These are phyloP conservation scores for Hericium rajendrae DNA, from an alignment of 768 basidiomycete genomes.

Conservation along the genomic window DNA sequence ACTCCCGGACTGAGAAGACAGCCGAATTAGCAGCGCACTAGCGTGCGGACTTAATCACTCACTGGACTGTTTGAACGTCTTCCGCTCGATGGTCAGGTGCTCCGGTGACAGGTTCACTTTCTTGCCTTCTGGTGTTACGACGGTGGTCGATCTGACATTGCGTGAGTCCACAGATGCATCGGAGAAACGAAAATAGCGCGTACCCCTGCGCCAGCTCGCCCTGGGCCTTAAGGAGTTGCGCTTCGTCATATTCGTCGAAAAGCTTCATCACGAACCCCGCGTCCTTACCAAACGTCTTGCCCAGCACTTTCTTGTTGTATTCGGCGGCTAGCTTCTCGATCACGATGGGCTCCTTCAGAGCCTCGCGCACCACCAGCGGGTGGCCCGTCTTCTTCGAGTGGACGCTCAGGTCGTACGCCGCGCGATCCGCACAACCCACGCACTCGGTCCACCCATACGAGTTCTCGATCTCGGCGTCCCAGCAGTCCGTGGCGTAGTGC, in stretches of 20 bases:
- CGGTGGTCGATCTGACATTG: conserved; percentile 37
- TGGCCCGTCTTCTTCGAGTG: conserved; percentile 80
- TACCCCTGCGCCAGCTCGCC: conserved; percentile 69
- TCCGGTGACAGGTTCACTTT: conserved; percentile 65
- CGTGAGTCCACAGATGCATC: conserved; percentile 6
- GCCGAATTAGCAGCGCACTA: conserved; percentile 10
- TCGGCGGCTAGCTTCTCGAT: conserved; percentile 71
- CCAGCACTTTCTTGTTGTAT: conserved; percentile 82
- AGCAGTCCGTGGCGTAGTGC: conserved; percentile 97
- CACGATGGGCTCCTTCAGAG: conserved; percentile 76
- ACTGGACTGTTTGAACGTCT: conserved; percentile 85
- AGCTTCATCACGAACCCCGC: conserved; percentile 54
- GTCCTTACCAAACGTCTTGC: conserved; percentile 83
- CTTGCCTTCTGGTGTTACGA: conserved; percentile 51
- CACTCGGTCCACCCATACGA: conserved; percentile 96
- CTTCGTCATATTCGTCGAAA: conserved; percentile 60
- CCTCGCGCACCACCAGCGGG: conserved; percentile 77
- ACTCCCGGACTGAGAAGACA: conserved; percentile 69
- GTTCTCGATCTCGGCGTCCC: conserved; percentile 97
- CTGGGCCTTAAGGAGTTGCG: conserved; percentile 54
- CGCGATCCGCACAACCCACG: conserved; percentile 96
- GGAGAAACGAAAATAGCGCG: conserved; percentile 17
- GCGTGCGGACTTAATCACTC: background rate
- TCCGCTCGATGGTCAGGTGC: conserved; percentile 67
- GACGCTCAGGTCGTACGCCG: conserved; percentile 91